Conservation (phyloP, 1,284 basidiomycete species). For the Sporisorium reilianum region DNA sequence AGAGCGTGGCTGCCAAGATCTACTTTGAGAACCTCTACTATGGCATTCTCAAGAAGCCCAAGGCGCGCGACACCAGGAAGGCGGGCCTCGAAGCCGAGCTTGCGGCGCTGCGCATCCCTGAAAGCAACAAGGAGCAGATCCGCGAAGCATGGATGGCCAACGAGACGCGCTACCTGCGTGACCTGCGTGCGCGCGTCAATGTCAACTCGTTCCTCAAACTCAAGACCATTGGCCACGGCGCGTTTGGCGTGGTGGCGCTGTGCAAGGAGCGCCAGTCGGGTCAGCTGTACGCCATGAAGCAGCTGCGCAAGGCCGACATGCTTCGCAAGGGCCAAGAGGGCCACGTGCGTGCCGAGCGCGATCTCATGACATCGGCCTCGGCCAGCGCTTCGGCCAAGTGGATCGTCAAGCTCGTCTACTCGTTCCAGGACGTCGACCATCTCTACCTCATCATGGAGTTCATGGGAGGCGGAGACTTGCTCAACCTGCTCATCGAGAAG, state of each 20-base stretch:
- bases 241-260: conserved; percentile 94
- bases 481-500: conserved; percentile 92
- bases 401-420: conserved; percentile 93
- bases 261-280: conserved; percentile 84
- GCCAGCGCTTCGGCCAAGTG: conserved; percentile 72
- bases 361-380: conserved; percentile 81
- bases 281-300: conserved; percentile 93
- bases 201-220: conserved; percentile 87
- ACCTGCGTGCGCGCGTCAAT: conserved; percentile 83
- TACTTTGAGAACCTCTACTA: conserved; percentile 96
- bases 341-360: conserved; percentile 89
- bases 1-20: conserved; percentile 89
- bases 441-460: conserved; percentile 88
- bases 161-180: conserved; percentile 88
- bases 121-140: conserved; percentile 79
- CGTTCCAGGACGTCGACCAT: conserved; percentile 77
- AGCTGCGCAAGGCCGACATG: conserved; percentile 95
- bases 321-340: conserved; percentile 97
- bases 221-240: conserved; percentile 97
- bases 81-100: conserved; percentile 89
- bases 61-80: conserved; percentile 84
- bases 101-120: conserved; percentile 78
- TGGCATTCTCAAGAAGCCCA: conserved; percentile 75
- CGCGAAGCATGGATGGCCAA: conserved; percentile 84
- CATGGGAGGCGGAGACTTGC: conserved; percentile 94